phyloP scores from a whole-genome alignment of 2,329 filamentous ascomycete genomes.

The Zymoseptoria crescenta region DNA sequence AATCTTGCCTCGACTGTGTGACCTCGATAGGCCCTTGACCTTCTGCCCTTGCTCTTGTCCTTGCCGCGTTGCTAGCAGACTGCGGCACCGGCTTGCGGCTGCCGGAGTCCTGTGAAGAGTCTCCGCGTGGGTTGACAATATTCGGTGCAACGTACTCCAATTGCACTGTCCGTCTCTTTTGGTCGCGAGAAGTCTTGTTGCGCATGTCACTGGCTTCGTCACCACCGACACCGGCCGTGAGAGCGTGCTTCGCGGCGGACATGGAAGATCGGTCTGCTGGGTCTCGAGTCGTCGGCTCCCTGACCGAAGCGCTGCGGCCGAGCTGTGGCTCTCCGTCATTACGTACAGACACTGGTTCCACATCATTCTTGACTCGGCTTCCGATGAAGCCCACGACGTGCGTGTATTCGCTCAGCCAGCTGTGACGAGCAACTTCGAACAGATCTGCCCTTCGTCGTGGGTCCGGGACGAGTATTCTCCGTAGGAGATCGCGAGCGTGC shows the following conservation, averaged over 20 bases:
- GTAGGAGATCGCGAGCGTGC: conserved; percentile 83
- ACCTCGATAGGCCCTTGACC: conserved; percentile 46
- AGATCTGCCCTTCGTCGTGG: conserved; percentile 89
- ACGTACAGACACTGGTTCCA: conserved; percentile 59
- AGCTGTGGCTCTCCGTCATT: conserved; percentile 51
- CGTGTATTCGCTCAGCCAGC: conserved; percentile 96
- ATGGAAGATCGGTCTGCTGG: conserved; percentile 14
- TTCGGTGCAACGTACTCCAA: conserved; percentile 94
- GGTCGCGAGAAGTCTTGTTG: conserved; percentile 60
- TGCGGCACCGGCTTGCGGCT: conserved; percentile 8
- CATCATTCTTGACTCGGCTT: conserved; percentile 80
- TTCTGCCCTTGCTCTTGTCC: conserved; percentile 47
- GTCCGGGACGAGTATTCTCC: conserved; percentile 90
- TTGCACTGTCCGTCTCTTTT: conserved; percentile 89
- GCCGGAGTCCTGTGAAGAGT: conserved; percentile 31
- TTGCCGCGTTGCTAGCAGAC: conserved; percentile 24
- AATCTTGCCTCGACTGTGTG: conserved; percentile 23
- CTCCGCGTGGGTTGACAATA: conserved; percentile 73
- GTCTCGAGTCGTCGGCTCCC: conserved; percentile 60
- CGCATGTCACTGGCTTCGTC: conserved; percentile 20
- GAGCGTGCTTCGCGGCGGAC: conserved; percentile 13
- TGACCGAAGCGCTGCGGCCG: conserved; percentile 83
- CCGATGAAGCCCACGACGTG: conserved; percentile 96
- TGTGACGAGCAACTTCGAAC: conserved; percentile 95
- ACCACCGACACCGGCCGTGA: conserved; percentile 15